phyloP scores from a whole-genome alignment of 441 rosid genomes.

The Erodium texanum region DNA sequence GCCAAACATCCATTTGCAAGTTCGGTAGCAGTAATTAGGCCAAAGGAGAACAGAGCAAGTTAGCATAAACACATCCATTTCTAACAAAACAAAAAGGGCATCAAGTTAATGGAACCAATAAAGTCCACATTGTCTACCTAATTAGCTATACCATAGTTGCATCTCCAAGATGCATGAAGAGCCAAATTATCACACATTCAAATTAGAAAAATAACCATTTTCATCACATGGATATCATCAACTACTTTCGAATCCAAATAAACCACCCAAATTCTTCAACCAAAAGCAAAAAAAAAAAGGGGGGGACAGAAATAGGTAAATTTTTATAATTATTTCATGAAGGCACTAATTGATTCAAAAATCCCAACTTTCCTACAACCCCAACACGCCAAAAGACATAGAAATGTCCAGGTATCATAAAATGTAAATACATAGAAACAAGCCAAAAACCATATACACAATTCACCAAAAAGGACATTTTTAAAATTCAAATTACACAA shows the following conservation, averaged over 20 bases:
- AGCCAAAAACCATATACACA: background rate
- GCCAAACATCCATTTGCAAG: too few relatives aligned
- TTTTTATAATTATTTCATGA: background rate
- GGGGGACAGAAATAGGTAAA: background rate
- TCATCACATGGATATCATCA: background rate
- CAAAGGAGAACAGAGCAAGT: background rate
- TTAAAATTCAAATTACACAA: background rate
- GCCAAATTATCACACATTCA: background rate
- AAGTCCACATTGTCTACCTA: background rate
- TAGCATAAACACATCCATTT: background rate
- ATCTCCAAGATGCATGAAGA: background rate
- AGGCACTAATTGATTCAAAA: background rate
- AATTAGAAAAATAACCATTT: background rate
- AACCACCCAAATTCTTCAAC: background rate
- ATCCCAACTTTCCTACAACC: slow-evolving; percentile 2
- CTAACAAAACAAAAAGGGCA: background rate
- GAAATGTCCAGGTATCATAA: background rate
- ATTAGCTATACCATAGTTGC: background rate
- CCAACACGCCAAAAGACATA: too few relatives aligned
- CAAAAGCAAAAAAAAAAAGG: background rate
- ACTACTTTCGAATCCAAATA: background rate
- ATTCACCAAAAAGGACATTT: background rate
- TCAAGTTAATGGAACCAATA: background rate
- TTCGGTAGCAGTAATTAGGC: background rate
- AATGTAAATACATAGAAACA: background rate